Conservation (phyloP, 2,329 filamentous ascomycete genomes). For the Diaporthe helianthi region DNA sequence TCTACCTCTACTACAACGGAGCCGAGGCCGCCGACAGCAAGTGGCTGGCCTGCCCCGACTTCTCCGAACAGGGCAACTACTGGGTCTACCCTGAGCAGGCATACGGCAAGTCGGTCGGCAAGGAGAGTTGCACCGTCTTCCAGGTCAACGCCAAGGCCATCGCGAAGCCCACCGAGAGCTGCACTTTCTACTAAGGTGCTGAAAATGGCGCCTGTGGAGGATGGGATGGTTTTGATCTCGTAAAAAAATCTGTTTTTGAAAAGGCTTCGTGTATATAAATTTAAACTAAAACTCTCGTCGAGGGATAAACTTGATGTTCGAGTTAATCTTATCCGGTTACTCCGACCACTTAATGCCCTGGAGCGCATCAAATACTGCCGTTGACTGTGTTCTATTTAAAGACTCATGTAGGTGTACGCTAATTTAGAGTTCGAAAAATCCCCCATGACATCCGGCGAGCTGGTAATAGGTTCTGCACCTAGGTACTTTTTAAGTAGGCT, state of each 20-base stretch:
- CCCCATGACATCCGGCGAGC: too few species aligned
- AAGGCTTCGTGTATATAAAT: background rate
- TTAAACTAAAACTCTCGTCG: background rate
- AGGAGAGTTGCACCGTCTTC: slow-evolving; percentile 14
- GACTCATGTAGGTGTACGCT: background rate
- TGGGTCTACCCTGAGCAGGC: slow-evolving; percentile 18
- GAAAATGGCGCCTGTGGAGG: background rate
- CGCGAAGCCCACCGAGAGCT: slow-evolving; percentile 6
- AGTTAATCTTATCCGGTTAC: background rate
- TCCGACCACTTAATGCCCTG: background rate
- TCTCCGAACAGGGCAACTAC: background rate
- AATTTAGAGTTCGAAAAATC: background rate
- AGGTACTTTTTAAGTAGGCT: too few species aligned
- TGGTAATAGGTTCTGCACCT: too few species aligned
- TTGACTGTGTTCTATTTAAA: background rate
- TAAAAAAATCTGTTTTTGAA: background rate
- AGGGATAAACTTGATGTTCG: background rate
- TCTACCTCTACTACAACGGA: slow-evolving; percentile 22
- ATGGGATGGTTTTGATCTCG: background rate
- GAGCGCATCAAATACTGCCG: background rate
- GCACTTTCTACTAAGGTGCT: background rate
- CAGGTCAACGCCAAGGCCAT: background rate
- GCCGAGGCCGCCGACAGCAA: background rate
- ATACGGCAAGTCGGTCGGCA: background rate
- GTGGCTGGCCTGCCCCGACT: slow-evolving; percentile 17